Conservation (phyloP, 2,329 filamentous ascomycete genomes). For the Aspergillus clavatus region DNA sequence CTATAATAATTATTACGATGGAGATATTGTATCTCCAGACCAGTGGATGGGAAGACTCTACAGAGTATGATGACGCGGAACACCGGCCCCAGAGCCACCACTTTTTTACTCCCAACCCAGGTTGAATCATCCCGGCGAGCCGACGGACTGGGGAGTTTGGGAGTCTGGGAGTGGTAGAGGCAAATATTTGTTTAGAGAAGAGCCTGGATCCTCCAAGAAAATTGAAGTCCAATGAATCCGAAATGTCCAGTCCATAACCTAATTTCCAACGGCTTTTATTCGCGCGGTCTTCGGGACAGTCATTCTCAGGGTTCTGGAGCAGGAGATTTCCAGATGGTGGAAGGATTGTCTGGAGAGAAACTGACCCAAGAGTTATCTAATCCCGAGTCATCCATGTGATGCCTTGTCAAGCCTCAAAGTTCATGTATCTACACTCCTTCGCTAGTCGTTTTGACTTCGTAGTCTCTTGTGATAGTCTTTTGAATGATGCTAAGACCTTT, state of each 20-base stretch:
- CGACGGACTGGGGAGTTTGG: neutral
- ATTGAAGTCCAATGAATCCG: neutral
- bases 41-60: neutral
- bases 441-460: too few relatives aligned
- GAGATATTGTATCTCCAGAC: neutral
- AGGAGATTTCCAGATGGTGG: too few relatives aligned
- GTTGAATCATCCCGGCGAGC: neutral
- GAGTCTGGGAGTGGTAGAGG: too few relatives aligned
- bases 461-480: too few relatives aligned
- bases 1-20: too few relatives aligned
- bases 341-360: too few relatives aligned
- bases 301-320: too few relatives aligned
- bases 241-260: neutral
- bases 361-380: too few relatives aligned
- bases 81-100: neutral
- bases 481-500: neutral
- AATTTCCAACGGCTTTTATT: neutral
- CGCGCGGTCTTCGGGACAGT: neutral
- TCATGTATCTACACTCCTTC: too few relatives aligned
- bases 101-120: too few relatives aligned
- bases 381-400: too few relatives aligned
- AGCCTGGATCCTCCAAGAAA: neutral
- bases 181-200: neutral
- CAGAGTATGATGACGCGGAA: neutral
- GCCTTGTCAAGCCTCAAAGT: neutral